Evolutionary conservation across 768 basidiomycete genomes (phyloP), one percentile per base, ranked within the genome.

Genomic region (Chalciporus piperatus): DNA sequence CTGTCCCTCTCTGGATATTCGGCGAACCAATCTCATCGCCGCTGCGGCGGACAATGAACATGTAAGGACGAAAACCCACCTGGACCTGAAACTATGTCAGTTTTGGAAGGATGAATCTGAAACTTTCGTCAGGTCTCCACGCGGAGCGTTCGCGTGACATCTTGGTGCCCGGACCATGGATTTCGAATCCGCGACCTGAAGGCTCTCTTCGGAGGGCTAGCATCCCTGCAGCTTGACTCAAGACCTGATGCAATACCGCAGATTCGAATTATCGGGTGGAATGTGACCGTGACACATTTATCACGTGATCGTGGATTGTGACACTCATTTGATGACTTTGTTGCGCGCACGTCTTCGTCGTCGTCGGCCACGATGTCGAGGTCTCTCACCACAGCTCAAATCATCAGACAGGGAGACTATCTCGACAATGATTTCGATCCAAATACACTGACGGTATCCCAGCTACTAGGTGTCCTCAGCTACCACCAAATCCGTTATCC

Each of bases 401-500:
- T 93, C 48, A 85, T 93, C 59, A 74, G 68, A 19, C 70, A 77
- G 28, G 92, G 89, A 62, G 81, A 88, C 68, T 93, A 93, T 68
- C 82, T 93, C 54, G 77, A 89, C 54, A 79, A 82, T 10, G 82
- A 86, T 62, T 93, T 92, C 49, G 84, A 93, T 58, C 83, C 92
- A 16, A 55, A 77, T 2, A 70, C 78, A 2, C 78, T 93, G 48
- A 93, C 90, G 1, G 81, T 92, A 23, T 79, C 89, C n/a, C 89
- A 92, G 62, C 75, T 93, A 6, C 77, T 89, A 11, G 90, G 89
- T 41, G 73, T 93, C 28, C 76, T 93, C 50, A 80, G 82, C 38
- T 86, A 82, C 63, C 91, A 93, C 69, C 84, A 86, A 57, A 72
- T 92, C 64, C 77, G 75, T 40, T 89, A 84, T 68, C 86, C 89